A percentile compares a stretch with the other conserved stretches of the same genome.
These are phyloP conservation scores for Aspergillus alliaceus DNA, from an alignment of 2,329 filamentous ascomycete genomes.

Conservation along the genomic window DNA sequence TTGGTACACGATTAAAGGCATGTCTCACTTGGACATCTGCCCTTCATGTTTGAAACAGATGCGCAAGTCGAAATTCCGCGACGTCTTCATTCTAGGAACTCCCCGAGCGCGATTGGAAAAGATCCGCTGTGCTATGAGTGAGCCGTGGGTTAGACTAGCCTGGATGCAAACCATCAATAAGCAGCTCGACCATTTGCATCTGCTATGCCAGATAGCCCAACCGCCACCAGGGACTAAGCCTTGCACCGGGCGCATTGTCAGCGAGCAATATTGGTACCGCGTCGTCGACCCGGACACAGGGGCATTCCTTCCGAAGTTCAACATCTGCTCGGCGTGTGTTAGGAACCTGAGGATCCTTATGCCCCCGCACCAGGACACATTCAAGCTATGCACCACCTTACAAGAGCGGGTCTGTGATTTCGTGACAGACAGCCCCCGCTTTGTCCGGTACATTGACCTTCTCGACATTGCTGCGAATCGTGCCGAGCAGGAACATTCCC, in stretches of 20 bases:
- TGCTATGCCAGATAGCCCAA: constrained; percentile 69
- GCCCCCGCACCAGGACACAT: constrained; percentile 68
- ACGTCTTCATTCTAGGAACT: constrained; percentile 64
- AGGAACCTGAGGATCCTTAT: constrained; percentile 71
- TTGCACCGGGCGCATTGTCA: constrained; percentile 59
- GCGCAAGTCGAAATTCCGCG: constrained; percentile 68
- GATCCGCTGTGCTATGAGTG: constrained; percentile 75
- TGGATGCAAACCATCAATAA: constrained; percentile 79
- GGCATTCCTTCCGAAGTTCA: constrained; percentile 68
- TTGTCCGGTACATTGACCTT: constrained; percentile 57
- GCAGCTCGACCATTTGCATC: constrained; percentile 61
- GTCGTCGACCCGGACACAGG: constrained; percentile 67
- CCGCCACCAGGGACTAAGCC: constrained; percentile 57
- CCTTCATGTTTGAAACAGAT: constrained; percentile 73
- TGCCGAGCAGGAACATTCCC: constrained; percentile 28
- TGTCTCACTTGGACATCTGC: constrained; percentile 76
- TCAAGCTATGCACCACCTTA: constrained; percentile 51
- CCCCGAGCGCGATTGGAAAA: constrained; percentile 57
- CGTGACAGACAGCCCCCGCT: constrained; percentile 60
- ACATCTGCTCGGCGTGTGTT: constrained; percentile 72
- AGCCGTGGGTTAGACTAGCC: constrained; percentile 79
- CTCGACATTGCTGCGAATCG: constrained; percentile 55
- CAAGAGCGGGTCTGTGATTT: constrained; percentile 66
- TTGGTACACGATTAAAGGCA: constrained; percentile 75
- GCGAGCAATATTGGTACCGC: constrained; percentile 70